Evolutionary conservation across 768 basidiomycete genomes (phyloP), one percentile per base, ranked within the genome.

Genomic region (Boletus eberwhitei): DNA sequence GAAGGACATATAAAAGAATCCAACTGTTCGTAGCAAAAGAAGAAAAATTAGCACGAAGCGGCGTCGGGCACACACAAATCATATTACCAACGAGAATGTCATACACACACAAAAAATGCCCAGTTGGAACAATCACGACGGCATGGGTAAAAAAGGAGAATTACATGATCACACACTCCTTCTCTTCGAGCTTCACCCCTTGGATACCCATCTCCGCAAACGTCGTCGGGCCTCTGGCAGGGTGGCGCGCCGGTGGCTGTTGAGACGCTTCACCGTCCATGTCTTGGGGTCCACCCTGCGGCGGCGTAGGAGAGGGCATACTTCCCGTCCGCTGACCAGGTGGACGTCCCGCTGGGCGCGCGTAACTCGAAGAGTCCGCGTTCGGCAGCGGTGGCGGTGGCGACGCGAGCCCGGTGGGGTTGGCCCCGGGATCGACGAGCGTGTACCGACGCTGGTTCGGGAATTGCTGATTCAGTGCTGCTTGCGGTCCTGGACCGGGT

Each of bases 151-250:
- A 29, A 34, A 35, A 6, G 11, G 12, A 38, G n/a, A 14, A 36
- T 79, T 68, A 97, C 93, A 97, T 95, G 59, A 97, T 80, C 34
- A 90, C 73, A 75, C 93, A 96, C 0, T 91, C 87, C 71, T 93
- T 86, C 6, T 90, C 82, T 64, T 93, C 84, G 41, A 83, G 80
- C 64, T 88, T 90, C 26, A 79, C 82, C 13, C 87, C 86, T 32
- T 85, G 81, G 64, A 93, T 87, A 0, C 94, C 94, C 93, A 97
- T 94, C 77, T 96, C 93, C 21, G 87, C 89, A 73, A 97, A 95
- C 41, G 93, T 94, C 64, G 86, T 78, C 2, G 89, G 82, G 1
- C 85, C 79, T 50, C 64, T 73, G 31, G 22, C 48, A 14, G 59
- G 29, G 11, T 43, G 36, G 8, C 60, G 63, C 35, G 42, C 48